phyloP scores from a whole-genome alignment of 495 filamentous ascomycete genomes.

The Aspergillus asperescens region DNA sequence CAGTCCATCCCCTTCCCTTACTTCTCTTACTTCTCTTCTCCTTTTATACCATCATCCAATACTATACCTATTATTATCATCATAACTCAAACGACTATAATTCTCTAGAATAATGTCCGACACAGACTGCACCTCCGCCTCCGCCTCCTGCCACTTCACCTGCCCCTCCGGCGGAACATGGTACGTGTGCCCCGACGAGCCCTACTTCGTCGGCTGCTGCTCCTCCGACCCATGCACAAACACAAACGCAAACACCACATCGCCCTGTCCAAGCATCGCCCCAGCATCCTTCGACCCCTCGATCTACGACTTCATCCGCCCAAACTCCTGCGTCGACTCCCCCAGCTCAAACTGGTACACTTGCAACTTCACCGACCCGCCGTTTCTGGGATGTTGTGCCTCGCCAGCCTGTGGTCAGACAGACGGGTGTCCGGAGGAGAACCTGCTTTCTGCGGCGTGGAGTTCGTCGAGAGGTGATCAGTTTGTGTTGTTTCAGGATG shows the following conservation, averaged over 20 bases:
- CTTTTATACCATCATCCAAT: no score
- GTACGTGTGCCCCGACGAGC: slow-evolving; percentile 20
- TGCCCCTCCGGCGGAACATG: slow-evolving; percentile 26
- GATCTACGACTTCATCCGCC: slow-evolving; percentile 4
- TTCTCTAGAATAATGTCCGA: background rate
- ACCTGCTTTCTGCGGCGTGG: slow-evolving; percentile 21
- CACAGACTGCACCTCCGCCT: background rate
- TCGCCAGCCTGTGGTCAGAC: slow-evolving; percentile 8
- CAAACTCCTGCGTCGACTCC: slow-evolving; percentile 19
- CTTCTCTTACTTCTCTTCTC: no score
- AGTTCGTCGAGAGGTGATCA: slow-evolving; percentile 5
- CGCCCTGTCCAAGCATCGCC: slow-evolving; percentile 17
- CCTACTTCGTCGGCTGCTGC: slow-evolving; percentile 30
- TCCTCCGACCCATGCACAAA: slow-evolving; percentile 22
- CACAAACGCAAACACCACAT: slow-evolving; percentile 9
- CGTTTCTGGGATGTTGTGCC: slow-evolving; percentile 27
- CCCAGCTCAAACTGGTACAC: slow-evolving; percentile 17
- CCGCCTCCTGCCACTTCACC: slow-evolving; percentile 18
- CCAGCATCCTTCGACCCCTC: slow-evolving; percentile 13
- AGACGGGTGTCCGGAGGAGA: slow-evolving; percentile 18
- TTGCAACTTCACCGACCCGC: slow-evolving; percentile 19
- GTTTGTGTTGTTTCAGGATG: slow-evolving; percentile 17
- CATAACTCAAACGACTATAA: no score
- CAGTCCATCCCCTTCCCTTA: no score
- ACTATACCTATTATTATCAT: no score